Conservation (phyloP, 2,329 filamentous ascomycete species). For the Xylaria digitata region DNA sequence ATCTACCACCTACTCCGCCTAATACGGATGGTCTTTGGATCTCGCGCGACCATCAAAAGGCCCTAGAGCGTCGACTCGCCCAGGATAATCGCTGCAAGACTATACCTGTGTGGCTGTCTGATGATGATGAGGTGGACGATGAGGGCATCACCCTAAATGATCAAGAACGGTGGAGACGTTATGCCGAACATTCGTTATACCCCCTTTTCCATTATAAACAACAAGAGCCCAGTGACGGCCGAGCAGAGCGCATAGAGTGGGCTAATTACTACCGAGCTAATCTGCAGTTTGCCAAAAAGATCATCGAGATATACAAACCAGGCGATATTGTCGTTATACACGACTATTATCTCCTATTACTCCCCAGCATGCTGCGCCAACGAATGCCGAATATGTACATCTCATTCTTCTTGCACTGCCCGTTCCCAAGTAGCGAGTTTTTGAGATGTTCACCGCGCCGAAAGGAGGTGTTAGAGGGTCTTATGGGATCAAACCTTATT, state of each 20-base stretch:
- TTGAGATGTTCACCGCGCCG: conserved; percentile 87
- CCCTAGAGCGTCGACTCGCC: conserved; percentile 78
- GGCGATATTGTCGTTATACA: conserved; percentile 94
- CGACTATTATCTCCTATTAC: conserved; percentile 91
- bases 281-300: conserved; percentile 88
- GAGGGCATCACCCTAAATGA: conserved; percentile 81
- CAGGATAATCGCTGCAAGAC: conserved; percentile 81
- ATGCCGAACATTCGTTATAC: conserved; percentile 91
- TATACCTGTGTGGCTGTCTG: conserved; percentile 88
- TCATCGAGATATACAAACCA: conserved; percentile 88
- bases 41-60: conserved; percentile 73
- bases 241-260: conserved; percentile 85
- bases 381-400: conserved; percentile 90
- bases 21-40: conserved; percentile 77
- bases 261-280: conserved; percentile 94
- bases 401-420: conserved; percentile 92
- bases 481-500: conserved; percentile 90
- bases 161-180: conserved; percentile 87
- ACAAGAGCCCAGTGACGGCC: conserved; percentile 87
- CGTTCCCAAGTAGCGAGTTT: conserved; percentile 96
- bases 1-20: conserved; percentile 66
- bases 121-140: conserved; percentile 74
- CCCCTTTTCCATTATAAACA: conserved; percentile 97
- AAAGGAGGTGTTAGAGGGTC: conserved; percentile 90
- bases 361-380: conserved; percentile 89